Conservation (phyloP, 495 filamentous ascomycete species). For the Jackrogersella multiformis region DNA sequence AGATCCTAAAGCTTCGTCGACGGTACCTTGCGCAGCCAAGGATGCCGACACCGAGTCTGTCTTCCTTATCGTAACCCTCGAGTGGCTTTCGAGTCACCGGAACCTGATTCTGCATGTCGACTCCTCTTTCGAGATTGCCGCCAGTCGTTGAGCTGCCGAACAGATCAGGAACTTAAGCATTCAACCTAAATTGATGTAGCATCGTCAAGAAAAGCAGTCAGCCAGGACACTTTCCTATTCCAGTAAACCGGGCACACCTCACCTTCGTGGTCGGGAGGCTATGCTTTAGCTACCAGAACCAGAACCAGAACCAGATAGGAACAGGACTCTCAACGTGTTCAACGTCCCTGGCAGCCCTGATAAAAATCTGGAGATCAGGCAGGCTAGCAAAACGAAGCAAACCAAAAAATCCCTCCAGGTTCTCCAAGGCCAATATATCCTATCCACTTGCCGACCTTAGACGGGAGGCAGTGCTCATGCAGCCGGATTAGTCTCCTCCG, state of each 20-base stretch:
- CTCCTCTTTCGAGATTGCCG: constrained; percentile 19
- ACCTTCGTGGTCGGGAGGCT: constrained; percentile 15
- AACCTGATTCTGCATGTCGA: constrained; percentile 3
- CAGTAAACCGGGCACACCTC: constrained; percentile 30
- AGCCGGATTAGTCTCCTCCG: constrained; percentile 26
- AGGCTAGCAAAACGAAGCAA: constrained; percentile 19
- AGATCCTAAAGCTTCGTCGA: constrained; percentile 37
- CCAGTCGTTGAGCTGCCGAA: constrained; percentile 26
- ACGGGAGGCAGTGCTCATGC: constrained; percentile 32
- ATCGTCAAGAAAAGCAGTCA: constrained; percentile 8
- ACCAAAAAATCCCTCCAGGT: constrained; percentile 20
- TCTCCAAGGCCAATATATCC: constrained; percentile 12
- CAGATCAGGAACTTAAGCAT: constrained; percentile 7
- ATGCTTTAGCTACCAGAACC: constrained; percentile 20
- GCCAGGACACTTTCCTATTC: constrained; percentile 22
- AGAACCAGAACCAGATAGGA: too few species aligned
- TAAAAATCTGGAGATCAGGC: constrained; percentile 6
- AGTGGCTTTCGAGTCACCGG: constrained; percentile 1
- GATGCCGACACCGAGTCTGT: constrained; percentile 1
- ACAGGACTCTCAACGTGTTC: not conserved
- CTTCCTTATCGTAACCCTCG: constrained; percentile 12
- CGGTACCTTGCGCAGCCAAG: constrained; percentile 37
- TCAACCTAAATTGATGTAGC: constrained; percentile 23
- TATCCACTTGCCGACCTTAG: constrained; percentile 30
- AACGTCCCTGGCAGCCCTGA: constrained; percentile 2